These are phyloP conservation scores for Ophiostoma angusticollis DNA, from an alignment of 2,329 filamentous ascomycete species.

Conservation along the genomic window DNA sequence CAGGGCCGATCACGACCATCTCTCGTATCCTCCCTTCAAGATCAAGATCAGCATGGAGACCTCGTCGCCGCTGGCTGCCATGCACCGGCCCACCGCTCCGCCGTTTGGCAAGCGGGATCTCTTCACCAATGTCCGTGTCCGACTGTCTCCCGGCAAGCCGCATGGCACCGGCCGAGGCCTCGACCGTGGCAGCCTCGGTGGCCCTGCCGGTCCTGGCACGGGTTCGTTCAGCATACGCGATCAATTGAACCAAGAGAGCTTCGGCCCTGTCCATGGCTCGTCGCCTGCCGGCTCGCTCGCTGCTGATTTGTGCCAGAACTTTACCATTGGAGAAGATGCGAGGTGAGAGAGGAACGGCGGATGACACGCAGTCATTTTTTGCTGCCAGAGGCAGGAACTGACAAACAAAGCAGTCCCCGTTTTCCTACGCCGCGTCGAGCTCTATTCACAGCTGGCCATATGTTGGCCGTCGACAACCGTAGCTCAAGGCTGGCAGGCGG, in stretches of 20 bases:
- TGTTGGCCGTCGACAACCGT: conserved; percentile 50
- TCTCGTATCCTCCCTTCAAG: not conserved
- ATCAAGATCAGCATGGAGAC: conserved; percentile 62
- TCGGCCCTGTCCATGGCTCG: conserved; percentile 66
- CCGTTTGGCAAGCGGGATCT: conserved; percentile 46
- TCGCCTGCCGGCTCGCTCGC: conserved; percentile 86
- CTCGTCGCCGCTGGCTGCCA: conserved; percentile 85
- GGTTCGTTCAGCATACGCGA: conserved; percentile 68
- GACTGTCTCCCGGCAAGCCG: conserved; percentile 38
- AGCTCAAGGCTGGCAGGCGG: too few relatives aligned
- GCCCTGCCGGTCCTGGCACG: too few relatives aligned
- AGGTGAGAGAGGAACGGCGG: conserved; percentile 55
- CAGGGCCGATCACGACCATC: conserved; percentile 7
- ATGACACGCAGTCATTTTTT: not conserved
- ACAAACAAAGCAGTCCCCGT: conserved; percentile 73
- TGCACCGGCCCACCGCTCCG: conserved; percentile 63
- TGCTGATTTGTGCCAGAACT: conserved; percentile 92
- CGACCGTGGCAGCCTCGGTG: not conserved
- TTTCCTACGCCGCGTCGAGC: conserved; percentile 72
- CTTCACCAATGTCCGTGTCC: conserved; percentile 36
- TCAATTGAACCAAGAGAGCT: conserved; percentile 59
- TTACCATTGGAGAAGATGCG: conserved; percentile 71
- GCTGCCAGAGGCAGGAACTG: too few relatives aligned
- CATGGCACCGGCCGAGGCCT: conserved; percentile 25
- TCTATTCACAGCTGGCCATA: conserved; percentile 64